Conservation (phyloP, 306 rosid genomes). For the Castanospermum australe region DNA sequence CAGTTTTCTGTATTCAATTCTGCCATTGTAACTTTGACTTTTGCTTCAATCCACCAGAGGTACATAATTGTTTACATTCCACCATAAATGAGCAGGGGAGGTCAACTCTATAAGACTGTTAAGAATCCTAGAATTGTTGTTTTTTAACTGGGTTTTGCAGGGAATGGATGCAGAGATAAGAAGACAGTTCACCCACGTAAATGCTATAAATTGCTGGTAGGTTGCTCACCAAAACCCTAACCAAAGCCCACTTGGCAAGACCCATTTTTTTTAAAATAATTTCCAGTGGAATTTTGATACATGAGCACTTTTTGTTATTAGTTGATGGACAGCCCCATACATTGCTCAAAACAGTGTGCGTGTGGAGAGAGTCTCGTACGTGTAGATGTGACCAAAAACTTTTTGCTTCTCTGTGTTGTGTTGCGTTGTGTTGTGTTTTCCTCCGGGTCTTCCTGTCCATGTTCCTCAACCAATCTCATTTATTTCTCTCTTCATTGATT, state of each 20-base stretch:
- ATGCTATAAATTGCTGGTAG: slow-evolving; percentile 52
- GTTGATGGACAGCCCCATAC: background rate
- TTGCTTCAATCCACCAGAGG: slow-evolving; percentile 12
- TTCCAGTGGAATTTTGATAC: background rate
- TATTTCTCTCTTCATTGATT: slow-evolving; percentile 53
- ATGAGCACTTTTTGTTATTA: slow-evolving; percentile 24
- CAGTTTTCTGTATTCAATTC: background rate
- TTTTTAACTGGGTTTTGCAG: background rate
- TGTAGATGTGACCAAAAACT: background rate
- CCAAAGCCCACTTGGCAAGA: slow-evolving; percentile 52
- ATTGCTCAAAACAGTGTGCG: slow-evolving; percentile 15
- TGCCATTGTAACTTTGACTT: slow-evolving; percentile 34
- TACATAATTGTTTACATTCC: slow-evolving; percentile 1
- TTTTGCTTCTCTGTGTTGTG: background rate
- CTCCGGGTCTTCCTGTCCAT: slow-evolving; percentile 1
- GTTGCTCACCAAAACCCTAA: slow-evolving; percentile 67
- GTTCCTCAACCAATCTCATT: slow-evolving; percentile 93
- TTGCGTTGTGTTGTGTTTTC: background rate
- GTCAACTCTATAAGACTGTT: slow-evolving; percentile 61
- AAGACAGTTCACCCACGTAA: slow-evolving; percentile 33
- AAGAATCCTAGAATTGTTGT: slow-evolving; percentile 44
- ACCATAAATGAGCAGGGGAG: slow-evolving; percentile 40
- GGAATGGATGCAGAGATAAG: background rate
- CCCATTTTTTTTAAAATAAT: slow-evolving; percentile 13
- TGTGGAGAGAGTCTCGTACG: no score